phyloP scores from a whole-genome alignment of 208 protist genomes.

The Trypanosoma brucei region DNA sequence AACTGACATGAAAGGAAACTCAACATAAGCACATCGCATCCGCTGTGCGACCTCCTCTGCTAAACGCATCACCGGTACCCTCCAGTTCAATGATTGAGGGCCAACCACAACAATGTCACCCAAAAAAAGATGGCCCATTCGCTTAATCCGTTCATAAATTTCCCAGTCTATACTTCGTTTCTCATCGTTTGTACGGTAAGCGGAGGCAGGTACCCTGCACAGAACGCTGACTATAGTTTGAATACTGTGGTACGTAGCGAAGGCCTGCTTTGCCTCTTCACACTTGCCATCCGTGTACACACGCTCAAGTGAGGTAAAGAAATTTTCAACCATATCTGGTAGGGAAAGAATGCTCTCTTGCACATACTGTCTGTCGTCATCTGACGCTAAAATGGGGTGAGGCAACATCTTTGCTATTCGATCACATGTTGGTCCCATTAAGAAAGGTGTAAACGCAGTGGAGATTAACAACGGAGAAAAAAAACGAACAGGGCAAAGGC shows the following conservation, averaged over 20 bases:
- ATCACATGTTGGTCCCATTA: not conserved
- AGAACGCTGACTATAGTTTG: conserved; percentile 55
- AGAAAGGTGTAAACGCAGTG: too few species aligned
- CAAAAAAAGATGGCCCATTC: conserved; percentile 64
- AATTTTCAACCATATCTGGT: conserved; percentile 49
- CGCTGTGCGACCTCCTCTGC: conserved; percentile 68
- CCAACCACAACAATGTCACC: conserved; percentile 65
- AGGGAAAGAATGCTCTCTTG: conserved; percentile 54
- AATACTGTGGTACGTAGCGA: conserved; percentile 57
- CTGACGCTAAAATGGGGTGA: conserved; percentile 83
- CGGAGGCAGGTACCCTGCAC: conserved; percentile 26
- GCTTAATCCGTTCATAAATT: conserved; percentile 58
- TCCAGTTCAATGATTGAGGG: conserved; percentile 71
- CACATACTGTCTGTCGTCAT: conserved; percentile 83
- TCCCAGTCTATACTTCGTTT: conserved; percentile 31
- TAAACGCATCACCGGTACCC: conserved; percentile 56
- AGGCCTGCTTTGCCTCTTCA: conserved; percentile 35
- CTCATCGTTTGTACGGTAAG: conserved; percentile 31
- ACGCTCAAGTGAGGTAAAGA: conserved; percentile 63
- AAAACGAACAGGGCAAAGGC: too few species aligned
- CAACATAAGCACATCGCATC: conserved; percentile 45
- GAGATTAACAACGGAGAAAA: too few species aligned
- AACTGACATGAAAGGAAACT: conserved; percentile 45
- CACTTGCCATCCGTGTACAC: conserved; percentile 54
- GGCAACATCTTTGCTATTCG: conserved; percentile 40